Evolutionary conservation across 495 filamentous ascomycete genomes (phyloP).

Genomic region (Neurospora sp.): DNA sequence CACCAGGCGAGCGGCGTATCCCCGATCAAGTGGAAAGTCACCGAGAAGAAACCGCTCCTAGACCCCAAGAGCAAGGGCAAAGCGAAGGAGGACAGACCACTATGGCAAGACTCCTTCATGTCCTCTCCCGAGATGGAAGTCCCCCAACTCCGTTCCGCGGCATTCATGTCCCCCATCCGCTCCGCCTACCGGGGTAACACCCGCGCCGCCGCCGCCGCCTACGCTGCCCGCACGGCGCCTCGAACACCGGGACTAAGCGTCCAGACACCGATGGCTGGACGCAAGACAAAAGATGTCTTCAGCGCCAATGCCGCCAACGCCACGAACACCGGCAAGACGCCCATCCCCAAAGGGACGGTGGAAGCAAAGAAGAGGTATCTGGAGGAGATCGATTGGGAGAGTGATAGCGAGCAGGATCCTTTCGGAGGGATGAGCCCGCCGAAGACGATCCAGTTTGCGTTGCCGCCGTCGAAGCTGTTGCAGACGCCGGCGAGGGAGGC

Average conservation of each 20-base stretch:
- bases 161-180: slow-evolving; percentile 66
- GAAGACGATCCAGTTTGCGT: slow-evolving; percentile 93
- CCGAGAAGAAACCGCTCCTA: slow-evolving; percentile 7
- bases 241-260: slow-evolving; percentile 71
- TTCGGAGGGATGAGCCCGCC: slow-evolving; percentile 74
- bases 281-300: slow-evolving; percentile 36
- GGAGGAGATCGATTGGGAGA: slow-evolving; percentile 55
- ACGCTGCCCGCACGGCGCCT: slow-evolving; percentile 21
- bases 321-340: not conserved
- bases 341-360: not conserved
- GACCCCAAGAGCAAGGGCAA: slow-evolving; percentile 16
- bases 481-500: slow-evolving; percentile 95
- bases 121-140: slow-evolving; percentile 70
- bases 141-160: slow-evolving; percentile 70
- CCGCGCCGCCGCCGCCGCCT: not conserved
- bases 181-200: slow-evolving; percentile 16
- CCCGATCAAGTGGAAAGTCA: slow-evolving; percentile 27
- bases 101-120: slow-evolving; percentile 50
- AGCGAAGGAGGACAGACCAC: slow-evolving; percentile 24
- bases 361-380: slow-evolving; percentile 27
- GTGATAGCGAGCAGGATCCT: slow-evolving; percentile 51
- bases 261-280: slow-evolving; percentile 48
- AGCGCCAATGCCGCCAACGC: not conserved
- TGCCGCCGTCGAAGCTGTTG: slow-evolving; percentile 76
- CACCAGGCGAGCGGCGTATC: slow-evolving; percentile 13